Evolutionary conservation across 2,329 filamentous ascomycete genomes (phyloP).

Genomic region (Paramyrothecium roridum): DNA sequence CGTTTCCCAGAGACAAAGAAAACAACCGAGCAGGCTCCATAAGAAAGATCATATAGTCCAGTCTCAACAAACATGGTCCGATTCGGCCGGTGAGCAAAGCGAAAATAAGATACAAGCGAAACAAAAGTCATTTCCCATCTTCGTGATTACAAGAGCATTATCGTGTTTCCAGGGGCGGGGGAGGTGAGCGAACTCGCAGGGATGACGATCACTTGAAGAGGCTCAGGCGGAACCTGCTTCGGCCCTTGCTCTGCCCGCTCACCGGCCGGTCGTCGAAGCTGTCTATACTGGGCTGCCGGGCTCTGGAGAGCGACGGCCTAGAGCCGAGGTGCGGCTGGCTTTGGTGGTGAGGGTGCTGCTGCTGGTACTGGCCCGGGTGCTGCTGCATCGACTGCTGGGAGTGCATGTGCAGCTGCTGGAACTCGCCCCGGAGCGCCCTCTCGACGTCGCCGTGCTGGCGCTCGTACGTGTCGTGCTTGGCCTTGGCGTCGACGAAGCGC

Average conservation of each 20-base stretch:
- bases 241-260: constrained; percentile 15
- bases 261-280: constrained; percentile 16
- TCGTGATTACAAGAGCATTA: background rate
- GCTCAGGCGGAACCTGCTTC: constrained; percentile 15
- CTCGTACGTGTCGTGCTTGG: constrained; percentile 41
- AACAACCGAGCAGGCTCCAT: too few relatives aligned
- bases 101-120: too few relatives aligned
- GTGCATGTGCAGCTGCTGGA: constrained; percentile 5
- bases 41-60: too few relatives aligned
- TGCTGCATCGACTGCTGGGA: background rate
- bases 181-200: background rate
- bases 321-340: background rate
- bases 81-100: too few relatives aligned
- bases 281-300: constrained; percentile 17
- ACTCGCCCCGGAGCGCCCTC: constrained; percentile 37
- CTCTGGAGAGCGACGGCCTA: constrained; percentile 7
- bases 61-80: too few relatives aligned
- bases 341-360: background rate
- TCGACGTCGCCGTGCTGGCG: constrained; percentile 39
- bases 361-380: background rate
- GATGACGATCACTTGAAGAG: constrained; percentile 6
- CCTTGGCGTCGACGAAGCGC: constrained; percentile 38
- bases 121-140: background rate
- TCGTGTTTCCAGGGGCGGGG: background rate
- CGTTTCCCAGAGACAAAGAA: too few relatives aligned